Base-by-base conservation (phyloP, 2,329 filamentous ascomycete genomes). In the Coniochaeta sp. region DNA sequence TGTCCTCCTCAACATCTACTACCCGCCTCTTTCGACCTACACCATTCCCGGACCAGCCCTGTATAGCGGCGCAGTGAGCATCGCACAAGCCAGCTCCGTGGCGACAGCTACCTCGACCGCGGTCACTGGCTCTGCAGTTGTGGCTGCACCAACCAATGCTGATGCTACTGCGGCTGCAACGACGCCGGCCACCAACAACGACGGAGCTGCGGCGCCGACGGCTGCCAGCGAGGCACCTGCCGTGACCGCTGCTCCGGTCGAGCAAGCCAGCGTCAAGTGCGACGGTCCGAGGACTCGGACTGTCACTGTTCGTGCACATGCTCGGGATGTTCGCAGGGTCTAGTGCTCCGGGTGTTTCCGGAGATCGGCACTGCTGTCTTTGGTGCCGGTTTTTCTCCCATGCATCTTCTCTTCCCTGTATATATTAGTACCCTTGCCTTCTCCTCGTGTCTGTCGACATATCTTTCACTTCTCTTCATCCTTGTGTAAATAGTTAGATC, bases 1-100 rank as follows among this genome's bases (percentile, higher is more conserved):
- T 12, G 32, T 57, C 38, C 55, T 42, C 5, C n/a, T 59, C 52
- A 59, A 59, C 52, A 55, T 59, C 38, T 59, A 59, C 58, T 28
- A 55, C 28, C 36, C 58, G 24, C 50, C 38, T 42, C 52, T 42
- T 16, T 56, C 54, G n/a, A 36, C 30, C 19, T 59, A 59, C 28
- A 40, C 58, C 34, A 59, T 59, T 32, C 58, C 58, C n/a, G 58
- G 58, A 10, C 58, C 58, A 3, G 36, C 58, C 10, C 44, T 59
- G 22, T 59, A 59, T 26, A 26, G 30, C n/a, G 58, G 58, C 19
- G 58, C 58, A 12, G 58, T 56, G n/a, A 34, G 34, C 54, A 56
- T 56, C 22, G 54, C 17, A n/a, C 54, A 56, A 36, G 54, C 30
- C 12, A 36, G 17, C 28, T 56, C 54, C 22, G 54, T 56, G 5